Base-by-base conservation (phyloP, 257 asterid species). In the Marsdenia floribunda region DNA sequence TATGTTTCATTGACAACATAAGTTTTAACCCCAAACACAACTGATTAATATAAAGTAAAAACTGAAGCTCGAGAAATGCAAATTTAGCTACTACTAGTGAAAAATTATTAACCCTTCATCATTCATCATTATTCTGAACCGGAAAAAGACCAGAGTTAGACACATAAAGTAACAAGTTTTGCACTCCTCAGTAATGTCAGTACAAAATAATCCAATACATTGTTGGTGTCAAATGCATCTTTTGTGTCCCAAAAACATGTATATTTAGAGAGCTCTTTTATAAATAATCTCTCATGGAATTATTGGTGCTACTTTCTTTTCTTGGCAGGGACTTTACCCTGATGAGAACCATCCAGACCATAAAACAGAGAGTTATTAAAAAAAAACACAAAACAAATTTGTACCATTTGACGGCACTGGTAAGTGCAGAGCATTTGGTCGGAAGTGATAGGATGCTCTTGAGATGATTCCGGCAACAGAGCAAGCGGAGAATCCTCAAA, bases 361-460 rank as follows among this genome's bases (percentile, higher is more conserved):
- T 12, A 50, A 65, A 58, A 7, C 12, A 14, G 4, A 58, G 61
- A 3, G 22, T 29, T n/a, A 11, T 26, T 22, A 65, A 35, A 15
- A 70, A 58, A n/a, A n/a, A n/a, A n/a, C n/a, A 58, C 16, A 79
- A 18, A 42, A 71, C 10, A 72, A 74, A 18, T 52, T 12, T 50
- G 26, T 83, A 92, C 99, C 98, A 92, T 92, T 85, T 95, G 99
- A 46, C 98, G 98, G 80, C 99, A 95, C 80, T 95, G 99, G 74
- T 92, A 95, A 66, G 99, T 91, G 80, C 99, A 95, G 16, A 95
- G 95, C 93, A 90, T 87, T 64, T 95, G 96, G 11, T 95, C 98
- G 65, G 96, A 89, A 66, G 80, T 35, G 76, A 72, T 53, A 5
- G 90, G 90, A 42, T 83, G 88, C 54, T 84, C 82, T 7, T 88